Percentiles rank a stretch among this genome's conserved stretches.
Conservation (phyloP, 192 early-diverging fungal species). For the Dissophora globulifera region DNA sequence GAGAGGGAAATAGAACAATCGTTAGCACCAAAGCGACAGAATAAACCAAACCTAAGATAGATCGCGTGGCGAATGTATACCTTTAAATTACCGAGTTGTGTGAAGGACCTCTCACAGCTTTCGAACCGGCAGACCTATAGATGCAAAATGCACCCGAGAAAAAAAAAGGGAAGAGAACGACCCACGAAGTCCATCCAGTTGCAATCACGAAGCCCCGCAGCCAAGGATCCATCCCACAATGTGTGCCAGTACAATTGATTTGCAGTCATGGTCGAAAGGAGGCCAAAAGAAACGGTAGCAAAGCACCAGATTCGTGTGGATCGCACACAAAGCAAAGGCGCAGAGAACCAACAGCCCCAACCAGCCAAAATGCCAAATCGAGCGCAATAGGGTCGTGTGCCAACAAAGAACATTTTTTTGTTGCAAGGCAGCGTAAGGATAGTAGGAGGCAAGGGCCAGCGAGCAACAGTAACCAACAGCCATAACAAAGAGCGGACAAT, state of each 20-base stretch:
- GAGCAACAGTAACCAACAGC: conserved; percentile 11
- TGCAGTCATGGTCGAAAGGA: conserved; percentile 33
- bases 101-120: conserved; percentile 75
- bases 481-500: conserved; percentile 5
- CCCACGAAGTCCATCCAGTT: conserved; percentile 20
- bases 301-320: conserved; percentile 43
- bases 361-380: conserved; percentile 22
- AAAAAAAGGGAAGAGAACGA: neutral
- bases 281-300: conserved; percentile 39
- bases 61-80: conserved; percentile 15
- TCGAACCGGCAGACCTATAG: conserved; percentile 73
- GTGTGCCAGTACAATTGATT: conserved; percentile 21
- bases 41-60: no score
- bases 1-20: no score
- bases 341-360: conserved; percentile 54
- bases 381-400: conserved; percentile 6
- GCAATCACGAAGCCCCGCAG: conserved; percentile 20
- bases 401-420: conserved; percentile 1
- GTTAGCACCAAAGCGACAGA: no score
- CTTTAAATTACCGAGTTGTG: conserved; percentile 79
- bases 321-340: conserved; percentile 38
- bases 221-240: conserved; percentile 21
- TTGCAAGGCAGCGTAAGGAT: conserved; percentile 33
- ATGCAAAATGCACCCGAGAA: conserved; percentile 24
- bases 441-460: conserved; percentile 15